Evolutionary conservation across 73 alveolate species (phyloP), one percentile per base, ranked within the genome.

Genomic region (Paramecium octaurelia): DNA sequence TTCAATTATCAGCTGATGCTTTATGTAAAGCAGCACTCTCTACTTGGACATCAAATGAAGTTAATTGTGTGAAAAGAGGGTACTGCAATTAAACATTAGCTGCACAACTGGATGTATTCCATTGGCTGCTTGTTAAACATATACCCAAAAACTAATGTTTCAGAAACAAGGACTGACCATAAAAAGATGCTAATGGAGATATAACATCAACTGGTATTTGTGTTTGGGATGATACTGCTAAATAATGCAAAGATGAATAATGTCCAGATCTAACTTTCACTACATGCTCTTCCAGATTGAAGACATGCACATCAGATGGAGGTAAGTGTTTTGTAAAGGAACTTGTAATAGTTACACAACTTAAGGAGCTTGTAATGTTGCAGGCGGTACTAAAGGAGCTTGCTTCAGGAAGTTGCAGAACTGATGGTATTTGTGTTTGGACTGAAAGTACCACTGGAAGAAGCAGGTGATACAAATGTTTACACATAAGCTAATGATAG

Each of bases 341-440:
- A 9, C 50, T 27, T 64, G 84, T 24, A 14, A 12, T 31, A 12
- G 4, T 27, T 64, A 64, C 29, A 64, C 42, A 64, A 6, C 44
- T 2, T 27, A 2, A 64, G 21, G 50, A 11, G 46, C 46, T 11
- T 64, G 84, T 12, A 31, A 64, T 11, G 48, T 64, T 31, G 84
- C 60, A 35, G 40, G 46, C 35, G 59, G 87, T 73, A 36, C 59
- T 29, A 68, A 73, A 73, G 87, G 87, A 29, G 46, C 40, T 12
- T 73, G 87, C 46, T 29, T 35, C 46, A 11, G 57, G 60, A 35
- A 73, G 20, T 35, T 73, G 87, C 46, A 38, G 59, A 73, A 43
- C 84, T 64, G 84, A 64, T 64, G 84, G 84, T 12, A 64, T 64
- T 64, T 64, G 84, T 64, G 46, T 64, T 34, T 64, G 42, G 84